Evolutionary conservation across 371 early-diverging fungal species (phyloP), one percentile per base, ranked within the genome.

Genomic region (Racocetra persica): DNA sequence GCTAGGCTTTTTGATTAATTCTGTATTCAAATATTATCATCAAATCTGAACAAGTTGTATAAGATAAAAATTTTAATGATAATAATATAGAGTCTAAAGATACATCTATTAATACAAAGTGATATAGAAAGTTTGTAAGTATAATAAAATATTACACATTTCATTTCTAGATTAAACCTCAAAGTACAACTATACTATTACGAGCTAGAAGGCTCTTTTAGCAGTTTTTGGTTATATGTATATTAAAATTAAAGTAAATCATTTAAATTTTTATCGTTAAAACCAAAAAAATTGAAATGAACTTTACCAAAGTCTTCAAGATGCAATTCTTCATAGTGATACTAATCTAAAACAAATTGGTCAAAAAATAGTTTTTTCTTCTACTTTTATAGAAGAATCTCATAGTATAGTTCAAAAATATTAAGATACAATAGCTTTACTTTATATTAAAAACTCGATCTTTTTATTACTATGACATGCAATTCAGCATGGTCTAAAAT

Each of bases 391-490:
- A 55, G 84, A 84, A 10, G 79, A 82, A n/a, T n/a, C n/a, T 32
- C 82, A 83, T 41, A 79, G 82, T 26, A 84, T 84, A 82, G 38
- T 54, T 0, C 82, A 83, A 26, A 69, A 74, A 22, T 85, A 81
- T 45, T 84, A 86, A 52, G 84, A 86, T 78, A 81, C 84, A 0
- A 82, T 85, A 72, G 73, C 72, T 1, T 81, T 86, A 13, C 81
- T 85, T 0, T 16, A n/a, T 38, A 32, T 80, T 52, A 83, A 0
- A 86, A 85, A 67, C 85, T 85, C 1, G 85, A 86, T 66, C 60
- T 83, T 0, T 88, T 88, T 60, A 79, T 88, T 6, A 85, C 86
- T 0, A 84, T 88, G n/a, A 88, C 82, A 10, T 67, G 67, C 41
- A 67, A 85, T 41, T 84, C 86, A 0, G 69, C 24, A 11, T 86